Percentiles rank a stretch among this genome's conserved stretches.
These are phyloP conservation scores for Alternaria rosae DNA, from an alignment of 2,329 filamentous ascomycete species.

Conservation along the genomic window DNA sequence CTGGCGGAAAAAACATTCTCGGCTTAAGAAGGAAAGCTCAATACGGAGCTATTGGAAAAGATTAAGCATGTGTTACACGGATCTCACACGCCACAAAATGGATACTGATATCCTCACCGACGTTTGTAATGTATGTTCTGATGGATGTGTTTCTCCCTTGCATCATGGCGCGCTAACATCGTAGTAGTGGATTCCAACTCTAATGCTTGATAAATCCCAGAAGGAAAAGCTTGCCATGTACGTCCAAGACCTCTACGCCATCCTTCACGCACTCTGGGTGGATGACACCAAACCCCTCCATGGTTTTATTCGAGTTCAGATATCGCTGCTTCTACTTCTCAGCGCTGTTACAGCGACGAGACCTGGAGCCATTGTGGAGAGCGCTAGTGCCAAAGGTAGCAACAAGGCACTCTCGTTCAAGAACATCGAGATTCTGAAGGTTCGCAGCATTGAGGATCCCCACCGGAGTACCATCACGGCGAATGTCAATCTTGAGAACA, in stretches of 20 bases:
- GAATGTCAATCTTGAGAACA: slow-evolving; percentile 27
- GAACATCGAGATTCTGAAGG: slow-evolving; percentile 29
- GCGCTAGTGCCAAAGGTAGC: not conserved
- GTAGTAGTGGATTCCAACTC: slow-evolving; percentile 24
- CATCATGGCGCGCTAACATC: slow-evolving; percentile 13
- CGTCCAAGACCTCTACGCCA: slow-evolving; percentile 30
- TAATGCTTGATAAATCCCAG: slow-evolving; percentile 25
- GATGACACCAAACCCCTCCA: slow-evolving; percentile 26
- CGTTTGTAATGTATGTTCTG: slow-evolving; percentile 24
- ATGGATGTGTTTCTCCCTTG: slow-evolving; percentile 6
- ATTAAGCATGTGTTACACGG: slow-evolving; percentile 18
- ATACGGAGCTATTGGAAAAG: slow-evolving; percentile 25
- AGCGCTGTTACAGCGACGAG: slow-evolving; percentile 27
- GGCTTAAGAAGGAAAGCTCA: slow-evolving; percentile 22
- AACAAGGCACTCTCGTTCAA: slow-evolving; percentile 25
- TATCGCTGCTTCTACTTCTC: slow-evolving; percentile 31
- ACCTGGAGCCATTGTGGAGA: slow-evolving; percentile 21
- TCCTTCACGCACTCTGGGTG: slow-evolving; percentile 28
- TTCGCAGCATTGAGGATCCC: slow-evolving; percentile 20
- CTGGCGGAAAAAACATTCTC: slow-evolving; percentile 19
- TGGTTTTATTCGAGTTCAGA: slow-evolving; percentile 25
- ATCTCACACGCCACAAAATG: slow-evolving; percentile 18
- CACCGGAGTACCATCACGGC: slow-evolving; percentile 21
- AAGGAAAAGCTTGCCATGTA: slow-evolving; percentile 33
- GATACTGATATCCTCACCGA: slow-evolving; percentile 19